A percentile compares a stretch with the other conserved stretches of the same genome.
Evolutionary conservation across 495 filamentous ascomycete genomes (phyloP).

Genomic region (Talaromyces ruber): DNA sequence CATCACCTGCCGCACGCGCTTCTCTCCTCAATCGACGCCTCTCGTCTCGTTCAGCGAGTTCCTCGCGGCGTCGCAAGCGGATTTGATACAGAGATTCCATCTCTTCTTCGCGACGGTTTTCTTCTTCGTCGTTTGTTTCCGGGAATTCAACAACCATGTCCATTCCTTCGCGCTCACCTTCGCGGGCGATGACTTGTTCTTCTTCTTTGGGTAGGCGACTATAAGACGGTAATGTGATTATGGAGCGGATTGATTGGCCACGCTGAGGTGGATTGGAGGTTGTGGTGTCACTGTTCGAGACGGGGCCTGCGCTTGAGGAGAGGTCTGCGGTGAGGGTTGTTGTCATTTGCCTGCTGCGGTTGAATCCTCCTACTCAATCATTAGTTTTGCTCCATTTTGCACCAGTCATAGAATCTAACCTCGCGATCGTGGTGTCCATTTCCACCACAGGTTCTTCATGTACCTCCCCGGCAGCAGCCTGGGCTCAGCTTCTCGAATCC

Average conservation of each 20-base stretch:
- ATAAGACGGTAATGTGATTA: conserved; percentile 89
- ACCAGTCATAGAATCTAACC: not conserved
- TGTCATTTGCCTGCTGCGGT: conserved; percentile 16
- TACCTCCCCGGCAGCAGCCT: conserved; percentile 49
- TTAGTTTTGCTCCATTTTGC: conserved; percentile 2
- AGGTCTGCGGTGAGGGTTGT: not conserved
- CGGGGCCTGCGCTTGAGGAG: conserved; percentile 5
- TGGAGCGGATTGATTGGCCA: conserved; percentile 77
- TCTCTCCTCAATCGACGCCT: conserved; percentile 55
- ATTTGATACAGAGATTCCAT: conserved; percentile 93
- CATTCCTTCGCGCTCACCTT: conserved; percentile 87
- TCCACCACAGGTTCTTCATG: conserved; percentile 52
- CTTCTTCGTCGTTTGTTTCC: conserved; percentile 65
- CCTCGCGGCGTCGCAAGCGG: conserved; percentile 64
- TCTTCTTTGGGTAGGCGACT: conserved; percentile 55
- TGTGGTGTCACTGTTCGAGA: conserved; percentile 2
- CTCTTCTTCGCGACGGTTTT: conserved; percentile 74
- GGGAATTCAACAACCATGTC: conserved; percentile 85
- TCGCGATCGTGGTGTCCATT: conserved; percentile 40
- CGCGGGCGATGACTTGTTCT: conserved; percentile 81
- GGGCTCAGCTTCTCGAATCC: conserved; percentile 40
- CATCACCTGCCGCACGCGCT: conserved; percentile 63
- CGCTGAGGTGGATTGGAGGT: conserved; percentile 53
- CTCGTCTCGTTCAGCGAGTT: conserved; percentile 69
- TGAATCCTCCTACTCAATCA: conserved; percentile 24